Evolutionary conservation across 2,329 filamentous ascomycete genomes (phyloP).

Genomic region (Calonectria montana): DNA sequence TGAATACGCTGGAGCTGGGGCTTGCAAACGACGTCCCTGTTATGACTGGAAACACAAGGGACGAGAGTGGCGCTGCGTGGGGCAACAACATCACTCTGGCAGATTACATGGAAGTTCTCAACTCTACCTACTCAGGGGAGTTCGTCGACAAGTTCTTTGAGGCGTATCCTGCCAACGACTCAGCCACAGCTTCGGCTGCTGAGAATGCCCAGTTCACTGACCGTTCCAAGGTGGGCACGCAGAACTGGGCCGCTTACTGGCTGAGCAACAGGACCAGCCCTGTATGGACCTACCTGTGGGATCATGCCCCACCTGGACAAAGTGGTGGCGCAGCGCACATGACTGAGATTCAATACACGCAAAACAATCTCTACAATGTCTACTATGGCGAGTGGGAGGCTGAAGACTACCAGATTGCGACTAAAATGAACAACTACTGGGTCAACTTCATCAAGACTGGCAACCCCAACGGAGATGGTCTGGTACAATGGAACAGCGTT

Average conservation of each 20-base stretch:
- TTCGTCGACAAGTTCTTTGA: background rate
- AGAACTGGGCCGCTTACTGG: slow-evolving; percentile 8
- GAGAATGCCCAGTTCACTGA: slow-evolving; percentile 2
- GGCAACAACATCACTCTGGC: background rate
- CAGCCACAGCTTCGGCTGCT: background rate
- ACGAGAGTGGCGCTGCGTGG: background rate
- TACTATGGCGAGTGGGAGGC: slow-evolving; percentile 7
- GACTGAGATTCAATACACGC: slow-evolving; percentile 52
- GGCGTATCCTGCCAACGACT: background rate
- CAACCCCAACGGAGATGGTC: background rate
- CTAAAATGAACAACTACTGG: slow-evolving; percentile 8
- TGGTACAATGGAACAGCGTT: background rate
- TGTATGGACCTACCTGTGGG: slow-evolving; percentile 20
- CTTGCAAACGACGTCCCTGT: background rate
- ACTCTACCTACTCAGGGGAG: background rate
- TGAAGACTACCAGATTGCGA: slow-evolving; percentile 16
- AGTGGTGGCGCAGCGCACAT: slow-evolving; percentile 49
- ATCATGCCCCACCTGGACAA: slow-evolving; percentile 50
- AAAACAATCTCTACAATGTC: slow-evolving; percentile 48
- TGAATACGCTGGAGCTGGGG: background rate
- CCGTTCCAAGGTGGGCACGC: slow-evolving; percentile 9
- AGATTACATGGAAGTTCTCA: background rate
- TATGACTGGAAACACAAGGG: background rate
- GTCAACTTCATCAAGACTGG: slow-evolving; percentile 13
- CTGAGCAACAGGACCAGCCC: slow-evolving; percentile 2